phyloP scores from a whole-genome alignment of 2,329 filamentous ascomycete species.

The Ceratocystis colombiana region DNA sequence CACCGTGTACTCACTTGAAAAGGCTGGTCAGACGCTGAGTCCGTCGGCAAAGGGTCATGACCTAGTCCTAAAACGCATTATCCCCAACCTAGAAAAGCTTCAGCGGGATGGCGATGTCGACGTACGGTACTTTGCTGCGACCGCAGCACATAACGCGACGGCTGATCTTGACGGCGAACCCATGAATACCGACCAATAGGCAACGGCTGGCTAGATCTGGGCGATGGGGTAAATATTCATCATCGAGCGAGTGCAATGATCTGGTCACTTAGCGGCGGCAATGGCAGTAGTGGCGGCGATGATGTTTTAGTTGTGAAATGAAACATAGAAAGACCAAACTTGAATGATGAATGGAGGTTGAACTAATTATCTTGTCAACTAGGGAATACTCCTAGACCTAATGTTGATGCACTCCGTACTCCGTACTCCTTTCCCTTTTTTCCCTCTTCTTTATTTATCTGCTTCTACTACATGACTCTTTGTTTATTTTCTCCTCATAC shows the following conservation, averaged over 20 bases:
- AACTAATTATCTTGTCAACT: slow-evolving; percentile 1
- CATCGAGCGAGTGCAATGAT: slow-evolving; percentile 30
- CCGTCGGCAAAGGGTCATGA: slow-evolving; percentile 65
- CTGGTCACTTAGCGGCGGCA: slow-evolving; percentile 18
- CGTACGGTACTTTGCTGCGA: slow-evolving; percentile 94
- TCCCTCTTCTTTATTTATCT: neutral
- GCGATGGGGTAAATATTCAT: neutral
- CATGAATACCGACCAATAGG: slow-evolving; percentile 58
- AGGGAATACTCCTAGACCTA: neutral
- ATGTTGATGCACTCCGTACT: neutral
- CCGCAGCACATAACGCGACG: slow-evolving; percentile 56
- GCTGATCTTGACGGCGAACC: slow-evolving; percentile 42
- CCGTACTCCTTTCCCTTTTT: neutral
- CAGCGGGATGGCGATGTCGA: slow-evolving; percentile 97
- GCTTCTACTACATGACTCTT: slow-evolving; percentile 1
- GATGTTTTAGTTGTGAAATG: slow-evolving; percentile 11
- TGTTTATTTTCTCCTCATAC: slow-evolving; percentile 19
- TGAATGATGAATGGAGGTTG: slow-evolving; percentile 15
- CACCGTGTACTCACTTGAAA: slow-evolving; percentile 75
- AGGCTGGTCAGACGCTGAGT: slow-evolving; percentile 52
- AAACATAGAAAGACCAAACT: slow-evolving; percentile 13
- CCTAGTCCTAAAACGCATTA: slow-evolving; percentile 73
- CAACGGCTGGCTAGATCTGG: slow-evolving; percentile 22
- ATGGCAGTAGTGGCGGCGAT: neutral
- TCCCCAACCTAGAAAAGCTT: slow-evolving; percentile 86